A percentile compares a stretch with the other conserved stretches of the same genome.
Evolutionary conservation across 2,329 filamentous ascomycete genomes (phyloP).

Genomic region (Apiospora saccharicola): DNA sequence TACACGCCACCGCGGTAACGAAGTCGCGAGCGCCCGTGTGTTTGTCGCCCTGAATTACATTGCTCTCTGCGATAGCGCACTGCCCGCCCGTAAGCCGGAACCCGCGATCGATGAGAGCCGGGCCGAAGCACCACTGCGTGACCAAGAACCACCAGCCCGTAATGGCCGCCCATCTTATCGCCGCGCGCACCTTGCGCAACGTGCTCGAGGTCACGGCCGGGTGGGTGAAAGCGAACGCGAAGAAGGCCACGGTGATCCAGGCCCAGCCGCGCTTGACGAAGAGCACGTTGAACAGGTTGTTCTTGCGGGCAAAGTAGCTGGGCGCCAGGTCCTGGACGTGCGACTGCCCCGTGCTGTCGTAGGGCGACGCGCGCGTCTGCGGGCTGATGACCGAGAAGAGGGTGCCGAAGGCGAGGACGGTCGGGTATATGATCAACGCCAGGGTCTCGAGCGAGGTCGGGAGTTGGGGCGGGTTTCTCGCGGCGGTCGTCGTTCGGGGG

Average conservation of each 20-base stretch:
- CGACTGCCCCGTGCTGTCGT: conserved; percentile 68
- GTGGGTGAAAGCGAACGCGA: conserved; percentile 73
- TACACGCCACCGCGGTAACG: conserved; percentile 81
- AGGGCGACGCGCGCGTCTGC: conserved; percentile 67
- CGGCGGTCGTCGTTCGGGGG: conserved; percentile 1
- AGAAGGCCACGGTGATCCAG: conserved; percentile 83
- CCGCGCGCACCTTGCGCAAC: conserved; percentile 61
- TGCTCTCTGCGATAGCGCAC: conserved; percentile 69
- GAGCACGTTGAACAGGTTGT: conserved; percentile 88
- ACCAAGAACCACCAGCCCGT: conserved; percentile 84
- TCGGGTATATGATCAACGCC: conserved; percentile 75
- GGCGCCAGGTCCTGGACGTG: conserved; percentile 68
- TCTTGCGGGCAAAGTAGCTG: conserved; percentile 92
- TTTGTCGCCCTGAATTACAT: conserved; percentile 55
- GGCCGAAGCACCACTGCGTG: conserved; percentile 97
- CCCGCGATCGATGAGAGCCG: conserved; percentile 85
- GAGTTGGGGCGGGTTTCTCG: conserved; percentile 62
- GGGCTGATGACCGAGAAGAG: conserved; percentile 83
- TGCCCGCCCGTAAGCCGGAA: conserved; percentile 89
- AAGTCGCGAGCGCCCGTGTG: conserved; percentile 47
- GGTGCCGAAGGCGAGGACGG: conserved; percentile 80
- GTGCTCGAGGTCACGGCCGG: conserved; percentile 52
- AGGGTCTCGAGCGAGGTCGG: conserved; percentile 73
- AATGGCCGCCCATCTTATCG: conserved; percentile 72
- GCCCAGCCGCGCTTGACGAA: conserved; percentile 97